A percentile compares a stretch with the other conserved stretches of the same genome.
Evolutionary conservation across 2,329 filamentous ascomycete genomes (phyloP).

Genomic region (Penicillium sp.): DNA sequence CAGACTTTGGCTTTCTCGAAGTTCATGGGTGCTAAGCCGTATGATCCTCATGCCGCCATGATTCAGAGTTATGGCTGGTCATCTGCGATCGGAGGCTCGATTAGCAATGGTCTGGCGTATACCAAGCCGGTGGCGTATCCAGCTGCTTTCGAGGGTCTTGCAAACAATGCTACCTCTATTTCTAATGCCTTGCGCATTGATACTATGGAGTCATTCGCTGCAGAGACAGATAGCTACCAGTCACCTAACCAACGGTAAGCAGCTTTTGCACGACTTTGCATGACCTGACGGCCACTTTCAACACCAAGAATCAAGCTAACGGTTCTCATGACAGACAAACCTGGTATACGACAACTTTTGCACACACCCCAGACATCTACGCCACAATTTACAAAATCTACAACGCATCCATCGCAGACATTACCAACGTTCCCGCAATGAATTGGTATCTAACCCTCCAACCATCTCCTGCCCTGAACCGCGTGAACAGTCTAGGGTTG

Average conservation of each 20-base stretch:
- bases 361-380: neutral
- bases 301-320: neutral
- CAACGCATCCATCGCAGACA: neutral
- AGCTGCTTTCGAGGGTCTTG: neutral
- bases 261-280: neutral
- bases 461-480: neutral
- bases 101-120: constrained; percentile 6
- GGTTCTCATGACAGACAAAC: neutral
- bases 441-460: neutral
- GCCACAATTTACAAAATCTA: neutral
- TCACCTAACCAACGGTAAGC: neutral
- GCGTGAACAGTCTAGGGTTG: neutral
- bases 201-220: neutral
- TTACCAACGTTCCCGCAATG: neutral
- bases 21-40: neutral
- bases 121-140: constrained; percentile 16
- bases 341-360: neutral
- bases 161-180: neutral
- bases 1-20: neutral
- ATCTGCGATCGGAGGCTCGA: neutral
- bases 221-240: neutral
- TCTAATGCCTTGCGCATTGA: neutral
- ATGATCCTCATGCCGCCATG: constrained; percentile 13
- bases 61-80: neutral
- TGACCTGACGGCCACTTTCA: neutral